These are phyloP conservation scores for Cladosporium sphaerospermum DNA, from an alignment of 2,329 filamentous ascomycete species.

Conservation along the genomic window DNA sequence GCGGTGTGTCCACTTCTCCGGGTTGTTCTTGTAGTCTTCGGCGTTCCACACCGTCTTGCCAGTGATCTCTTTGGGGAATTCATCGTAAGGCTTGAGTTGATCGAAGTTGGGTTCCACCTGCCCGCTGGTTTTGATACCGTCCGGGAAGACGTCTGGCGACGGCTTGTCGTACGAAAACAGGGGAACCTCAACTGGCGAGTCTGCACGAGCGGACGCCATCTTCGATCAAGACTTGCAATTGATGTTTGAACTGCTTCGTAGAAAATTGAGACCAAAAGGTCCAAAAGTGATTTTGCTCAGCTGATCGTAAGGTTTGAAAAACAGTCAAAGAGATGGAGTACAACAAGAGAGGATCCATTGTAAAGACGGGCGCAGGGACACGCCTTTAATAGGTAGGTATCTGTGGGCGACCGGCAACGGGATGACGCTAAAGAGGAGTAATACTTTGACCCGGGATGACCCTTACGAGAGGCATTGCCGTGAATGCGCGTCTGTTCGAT, in stretches of 20 bases:
- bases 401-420: not conserved
- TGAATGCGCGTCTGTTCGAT: not conserved
- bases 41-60: conserved; percentile 68
- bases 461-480: not conserved
- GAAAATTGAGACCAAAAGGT: not conserved
- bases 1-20: conserved; percentile 66
- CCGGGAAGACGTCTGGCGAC: conserved; percentile 51
- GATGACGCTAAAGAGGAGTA: conserved; percentile 3
- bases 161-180: conserved; percentile 24
- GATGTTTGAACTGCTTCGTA: not conserved
- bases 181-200: conserved; percentile 16
- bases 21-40: conserved; percentile 56
- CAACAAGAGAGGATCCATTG: not conserved
- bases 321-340: not conserved
- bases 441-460: not conserved
- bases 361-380: not conserved
- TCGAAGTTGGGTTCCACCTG: conserved; percentile 66
- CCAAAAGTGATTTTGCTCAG: not conserved
- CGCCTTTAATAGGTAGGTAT: conserved; percentile 1
- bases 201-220: conserved; percentile 18
- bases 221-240: not conserved
- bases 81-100: conserved; percentile 58
- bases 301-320: not conserved
- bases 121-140: conserved; percentile 62
- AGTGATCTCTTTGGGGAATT: conserved; percentile 64